These are phyloP conservation scores for Bisporella sp. DNA, from an alignment of 2,329 filamentous ascomycete species.

Conservation along the genomic window DNA sequence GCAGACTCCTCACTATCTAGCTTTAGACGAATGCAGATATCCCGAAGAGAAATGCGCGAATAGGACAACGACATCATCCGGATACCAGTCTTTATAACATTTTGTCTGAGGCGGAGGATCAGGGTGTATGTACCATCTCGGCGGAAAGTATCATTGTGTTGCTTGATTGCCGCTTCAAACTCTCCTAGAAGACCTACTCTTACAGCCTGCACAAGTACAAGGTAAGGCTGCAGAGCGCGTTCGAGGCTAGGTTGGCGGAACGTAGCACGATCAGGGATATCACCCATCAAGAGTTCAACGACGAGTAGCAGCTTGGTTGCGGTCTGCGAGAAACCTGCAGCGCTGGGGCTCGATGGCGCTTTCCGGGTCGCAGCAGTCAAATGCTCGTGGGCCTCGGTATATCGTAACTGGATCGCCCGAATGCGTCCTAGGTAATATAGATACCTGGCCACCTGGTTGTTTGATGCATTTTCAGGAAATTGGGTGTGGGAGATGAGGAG, in stretches of 20 bases:
- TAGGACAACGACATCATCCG: slow-evolving; percentile 99
- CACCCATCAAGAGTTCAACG: slow-evolving; percentile 95
- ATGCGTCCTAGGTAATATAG: slow-evolving; percentile 96
- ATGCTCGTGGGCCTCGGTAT: slow-evolving; percentile 95
- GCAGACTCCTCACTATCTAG: slow-evolving; percentile 94
- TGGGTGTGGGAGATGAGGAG: slow-evolving; percentile 91
- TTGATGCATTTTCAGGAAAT: slow-evolving; percentile 89
- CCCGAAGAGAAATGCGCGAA: slow-evolving; percentile 90
- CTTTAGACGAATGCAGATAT: slow-evolving; percentile 93
- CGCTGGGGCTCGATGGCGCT: slow-evolving; percentile 81
- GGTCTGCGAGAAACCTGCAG: slow-evolving; percentile 90
- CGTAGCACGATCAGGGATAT: slow-evolving; percentile 90
- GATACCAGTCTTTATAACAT: slow-evolving; percentile 98
- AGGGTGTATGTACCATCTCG: slow-evolving; percentile 93
- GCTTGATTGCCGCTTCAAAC: slow-evolving; percentile 80
- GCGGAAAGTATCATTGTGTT: slow-evolving; percentile 78
- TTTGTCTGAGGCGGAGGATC: slow-evolving; percentile 89
- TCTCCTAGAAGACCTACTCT: slow-evolving; percentile 93
- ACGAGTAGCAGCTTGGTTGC: slow-evolving; percentile 95
- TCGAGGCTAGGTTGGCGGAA: slow-evolving; percentile 89
- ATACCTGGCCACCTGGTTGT: slow-evolving; percentile 97
- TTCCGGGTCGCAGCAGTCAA: slow-evolving; percentile 90
- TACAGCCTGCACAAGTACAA: slow-evolving; percentile 88
- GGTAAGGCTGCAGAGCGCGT: slow-evolving; percentile 83
- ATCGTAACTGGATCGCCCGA: slow-evolving; percentile 90